A percentile compares a stretch with the other conserved stretches of the same genome.
Conservation (phyloP, 768 basidiomycete genomes). For the Tricholoma flavovirens region DNA sequence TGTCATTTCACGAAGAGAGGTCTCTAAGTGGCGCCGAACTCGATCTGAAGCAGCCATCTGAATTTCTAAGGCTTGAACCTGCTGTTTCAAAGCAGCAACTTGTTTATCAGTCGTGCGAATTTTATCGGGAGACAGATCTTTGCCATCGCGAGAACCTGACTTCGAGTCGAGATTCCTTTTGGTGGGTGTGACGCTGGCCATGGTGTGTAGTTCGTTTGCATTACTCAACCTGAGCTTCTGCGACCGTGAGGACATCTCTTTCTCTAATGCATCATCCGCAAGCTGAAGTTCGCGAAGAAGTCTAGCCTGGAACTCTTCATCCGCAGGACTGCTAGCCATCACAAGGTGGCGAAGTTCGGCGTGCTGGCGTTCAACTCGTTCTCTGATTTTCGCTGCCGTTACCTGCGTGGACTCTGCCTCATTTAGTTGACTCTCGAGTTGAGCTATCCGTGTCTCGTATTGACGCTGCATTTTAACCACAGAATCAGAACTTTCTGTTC, state of each 20-base stretch:
- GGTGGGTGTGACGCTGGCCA: constrained; percentile 44
- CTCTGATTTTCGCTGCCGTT: constrained; percentile 50
- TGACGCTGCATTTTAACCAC: constrained; percentile 57
- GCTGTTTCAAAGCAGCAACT: constrained; percentile 49
- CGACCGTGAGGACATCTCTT: constrained; percentile 41
- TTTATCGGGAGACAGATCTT: constrained; percentile 26
- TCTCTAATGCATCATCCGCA: constrained; percentile 51
- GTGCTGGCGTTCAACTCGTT: constrained; percentile 62
- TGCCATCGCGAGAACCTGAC: constrained; percentile 23
- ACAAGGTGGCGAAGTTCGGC: constrained; percentile 68
- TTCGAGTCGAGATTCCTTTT: constrained; percentile 32
- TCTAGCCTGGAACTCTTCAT: constrained; percentile 55
- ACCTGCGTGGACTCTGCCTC: constrained; percentile 47
- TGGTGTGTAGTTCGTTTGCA: constrained; percentile 29
- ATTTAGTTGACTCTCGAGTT: constrained; percentile 56
- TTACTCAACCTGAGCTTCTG: constrained; percentile 27
- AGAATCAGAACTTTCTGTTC: constrained; percentile 46
- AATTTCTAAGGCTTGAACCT: constrained; percentile 62
- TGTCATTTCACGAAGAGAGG: constrained; percentile 52
- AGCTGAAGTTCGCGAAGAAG: constrained; percentile 58
- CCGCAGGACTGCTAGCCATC: constrained; percentile 48
- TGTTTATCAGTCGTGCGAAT: constrained; percentile 41
- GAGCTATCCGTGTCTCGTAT: constrained; percentile 55
- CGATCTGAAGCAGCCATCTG: constrained; percentile 65
- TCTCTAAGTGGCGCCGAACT: constrained; percentile 59